Evolutionary conservation across 1,284 basidiomycete species (phyloP).

Genomic region (Athelia sp.): DNA sequence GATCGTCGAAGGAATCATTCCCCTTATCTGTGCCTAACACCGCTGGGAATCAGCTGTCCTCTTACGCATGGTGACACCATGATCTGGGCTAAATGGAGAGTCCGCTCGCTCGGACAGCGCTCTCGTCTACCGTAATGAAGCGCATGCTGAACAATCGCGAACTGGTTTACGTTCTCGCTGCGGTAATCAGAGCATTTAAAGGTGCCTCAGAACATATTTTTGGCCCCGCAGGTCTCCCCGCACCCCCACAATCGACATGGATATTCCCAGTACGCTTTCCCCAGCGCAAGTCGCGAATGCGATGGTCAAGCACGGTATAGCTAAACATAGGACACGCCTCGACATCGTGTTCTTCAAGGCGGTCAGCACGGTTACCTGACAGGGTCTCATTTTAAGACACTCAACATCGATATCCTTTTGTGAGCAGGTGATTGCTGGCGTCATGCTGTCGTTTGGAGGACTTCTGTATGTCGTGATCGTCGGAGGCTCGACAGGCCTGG

Average conservation of each 20-base stretch:
- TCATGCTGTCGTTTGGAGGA: conserved; percentile 71
- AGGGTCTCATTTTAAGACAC: neutral
- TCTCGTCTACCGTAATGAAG: too few species aligned
- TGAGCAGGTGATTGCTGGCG: conserved; percentile 58
- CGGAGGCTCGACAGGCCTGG: conserved; percentile 53
- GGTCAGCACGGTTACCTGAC: conserved; percentile 30
- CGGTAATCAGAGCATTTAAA: too few species aligned
- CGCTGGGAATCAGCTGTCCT: too few species aligned
- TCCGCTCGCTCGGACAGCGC: too few species aligned
- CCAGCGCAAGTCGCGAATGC: conserved; percentile 53
- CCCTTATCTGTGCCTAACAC: too few species aligned
- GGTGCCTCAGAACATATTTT: too few species aligned
- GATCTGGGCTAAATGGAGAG: too few species aligned
- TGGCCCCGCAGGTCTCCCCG: too few species aligned
- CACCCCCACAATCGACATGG: neutral
- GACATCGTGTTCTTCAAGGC: conserved; percentile 64
- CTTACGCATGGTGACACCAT: too few species aligned
- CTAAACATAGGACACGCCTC: conserved; percentile 58
- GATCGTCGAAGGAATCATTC: too few species aligned
- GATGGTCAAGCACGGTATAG: conserved; percentile 52
- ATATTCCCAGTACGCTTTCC: conserved; percentile 49
- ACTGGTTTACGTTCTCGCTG: too few species aligned
- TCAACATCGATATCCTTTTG: neutral
- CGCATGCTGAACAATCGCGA: too few species aligned
- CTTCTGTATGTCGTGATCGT: conserved; percentile 54